A percentile compares a stretch with the other conserved stretches of the same genome.
These are phyloP conservation scores for Mycoemilia scoparia DNA, from an alignment of 192 early-diverging fungal genomes.

Conservation along the genomic window DNA sequence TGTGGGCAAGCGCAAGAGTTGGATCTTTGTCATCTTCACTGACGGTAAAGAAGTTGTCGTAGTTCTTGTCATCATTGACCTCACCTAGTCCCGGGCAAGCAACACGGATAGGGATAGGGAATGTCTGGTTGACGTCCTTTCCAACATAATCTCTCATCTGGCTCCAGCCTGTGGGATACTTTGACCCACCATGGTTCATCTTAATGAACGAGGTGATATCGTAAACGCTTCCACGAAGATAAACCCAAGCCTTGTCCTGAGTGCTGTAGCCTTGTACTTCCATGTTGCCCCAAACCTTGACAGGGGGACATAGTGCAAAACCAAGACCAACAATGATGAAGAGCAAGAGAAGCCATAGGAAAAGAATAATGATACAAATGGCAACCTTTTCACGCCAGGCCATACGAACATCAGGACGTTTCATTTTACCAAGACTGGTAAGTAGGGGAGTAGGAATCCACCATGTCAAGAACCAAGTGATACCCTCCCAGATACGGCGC, in stretches of 20 bases:
- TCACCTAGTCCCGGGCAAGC: slow-evolving; percentile 29
- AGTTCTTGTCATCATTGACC: slow-evolving; percentile 4
- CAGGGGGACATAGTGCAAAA: slow-evolving; percentile 55
- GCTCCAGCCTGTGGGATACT: slow-evolving; percentile 5
- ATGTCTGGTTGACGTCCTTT: slow-evolving; percentile 24
- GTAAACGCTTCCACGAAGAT: slow-evolving; percentile 45
- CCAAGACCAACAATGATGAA: slow-evolving; percentile 80
- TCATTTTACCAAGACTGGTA: slow-evolving; percentile 36
- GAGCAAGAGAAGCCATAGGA: slow-evolving; percentile 53
- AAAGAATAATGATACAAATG: slow-evolving; percentile 66
- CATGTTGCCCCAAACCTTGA: slow-evolving; percentile 35
- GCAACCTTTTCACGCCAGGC: slow-evolving; percentile 88
- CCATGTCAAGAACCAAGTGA: slow-evolving; percentile 16
- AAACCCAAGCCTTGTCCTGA: slow-evolving; percentile 34
- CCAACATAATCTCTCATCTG: slow-evolving; percentile 4
- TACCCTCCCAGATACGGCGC: slow-evolving; percentile 11
- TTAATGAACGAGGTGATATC: slow-evolving; percentile 45
- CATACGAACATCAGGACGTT: slow-evolving; percentile 77
- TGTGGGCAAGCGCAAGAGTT: slow-evolving; percentile 8
- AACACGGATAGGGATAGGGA: slow-evolving; percentile 30
- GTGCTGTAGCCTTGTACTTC: slow-evolving; percentile 35
- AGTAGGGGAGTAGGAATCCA: slow-evolving; percentile 16
- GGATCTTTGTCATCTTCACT: slow-evolving; percentile 3
- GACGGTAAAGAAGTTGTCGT: slow-evolving; percentile 3
- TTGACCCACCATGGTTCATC: slow-evolving; percentile 31